phyloP scores from a whole-genome alignment of 2,329 filamentous ascomycete genomes.

The Aspergillus fijiensis region DNA sequence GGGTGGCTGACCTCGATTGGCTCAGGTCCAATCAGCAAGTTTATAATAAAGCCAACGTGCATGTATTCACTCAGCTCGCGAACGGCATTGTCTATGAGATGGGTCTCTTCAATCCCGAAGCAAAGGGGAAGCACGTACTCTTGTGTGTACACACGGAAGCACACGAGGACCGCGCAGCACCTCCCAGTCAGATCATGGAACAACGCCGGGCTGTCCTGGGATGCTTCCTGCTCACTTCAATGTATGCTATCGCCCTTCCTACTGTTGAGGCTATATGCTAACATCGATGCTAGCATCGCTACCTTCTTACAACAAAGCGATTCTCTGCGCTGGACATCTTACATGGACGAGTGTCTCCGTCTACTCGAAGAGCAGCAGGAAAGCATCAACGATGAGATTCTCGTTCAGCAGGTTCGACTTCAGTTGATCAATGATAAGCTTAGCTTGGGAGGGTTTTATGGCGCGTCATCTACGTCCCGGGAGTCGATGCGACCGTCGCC shows the following conservation, averaged over 20 bases:
- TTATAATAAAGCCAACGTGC: conserved; percentile 16
- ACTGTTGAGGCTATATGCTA: not conserved
- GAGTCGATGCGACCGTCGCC: conserved; percentile 5
- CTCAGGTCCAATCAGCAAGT: conserved; percentile 12
- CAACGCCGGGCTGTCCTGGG: conserved; percentile 52
- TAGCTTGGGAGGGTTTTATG: not conserved
- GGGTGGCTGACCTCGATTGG: not conserved
- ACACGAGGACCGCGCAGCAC: not conserved
- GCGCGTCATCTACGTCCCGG: not conserved
- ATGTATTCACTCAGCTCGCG: conserved; percentile 12
- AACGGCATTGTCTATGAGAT: conserved; percentile 15
- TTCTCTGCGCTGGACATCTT: conserved; percentile 56
- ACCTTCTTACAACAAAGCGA: conserved; percentile 52
- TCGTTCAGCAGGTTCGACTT: conserved; percentile 35
- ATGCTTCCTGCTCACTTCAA: conserved; percentile 48
- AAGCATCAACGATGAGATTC: conserved; percentile 50
- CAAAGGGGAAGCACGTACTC: conserved; percentile 6
- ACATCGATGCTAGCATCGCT: conserved; percentile 35
- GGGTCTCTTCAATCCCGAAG: conserved; percentile 12
- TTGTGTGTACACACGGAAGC: conserved; percentile 9
- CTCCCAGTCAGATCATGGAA: conserved; percentile 42
- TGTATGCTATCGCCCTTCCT: conserved; percentile 20
- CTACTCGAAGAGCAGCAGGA: conserved; percentile 49
- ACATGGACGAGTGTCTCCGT: conserved; percentile 58
- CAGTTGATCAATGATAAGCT: conserved; percentile 16